A percentile compares a stretch with the other conserved stretches of the same genome.
These are phyloP conservation scores for Pleurozium schreberi DNA, from an alignment of 225 moss, liverwort and hornwort genomes.

Conservation along the genomic window DNA sequence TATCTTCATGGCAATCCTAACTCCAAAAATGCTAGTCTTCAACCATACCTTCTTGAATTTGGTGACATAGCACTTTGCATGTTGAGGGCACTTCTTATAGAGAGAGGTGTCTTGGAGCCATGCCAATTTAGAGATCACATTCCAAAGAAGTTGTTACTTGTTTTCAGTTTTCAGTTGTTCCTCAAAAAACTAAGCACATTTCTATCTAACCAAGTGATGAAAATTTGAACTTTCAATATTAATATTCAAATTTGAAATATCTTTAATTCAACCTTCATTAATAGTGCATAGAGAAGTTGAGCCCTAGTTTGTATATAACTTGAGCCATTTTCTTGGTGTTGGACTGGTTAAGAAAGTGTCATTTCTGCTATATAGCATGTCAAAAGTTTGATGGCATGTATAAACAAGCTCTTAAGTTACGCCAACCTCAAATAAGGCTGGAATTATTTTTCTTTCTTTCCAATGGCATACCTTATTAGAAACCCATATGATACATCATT, in stretches of 20 bases:
- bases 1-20: not conserved
- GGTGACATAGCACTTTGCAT: accelerated
- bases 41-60: not conserved
- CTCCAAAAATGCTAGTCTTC: too few species aligned
- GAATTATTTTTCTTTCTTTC: accelerated
- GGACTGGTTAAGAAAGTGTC: not conserved
- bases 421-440: not conserved
- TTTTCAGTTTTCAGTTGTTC: accelerated
- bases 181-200: accelerated
- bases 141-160: too few species aligned
- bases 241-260: not conserved
- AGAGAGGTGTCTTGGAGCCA: not conserved
- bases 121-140: not conserved
- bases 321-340: not conserved
- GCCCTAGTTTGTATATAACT: not conserved
- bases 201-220: not conserved
- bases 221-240: not conserved
- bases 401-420: not conserved
- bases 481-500: too few species aligned
- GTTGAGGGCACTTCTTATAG: accelerated
- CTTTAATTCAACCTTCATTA: not conserved
- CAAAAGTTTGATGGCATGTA: not conserved
- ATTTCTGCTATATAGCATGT: not conserved
- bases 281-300: not conserved
- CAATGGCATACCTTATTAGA: not conserved